Percentiles rank a stretch among this genome's conserved stretches.
Conservation (phyloP, 306 rosid genomes). For the Prunus davidiana region DNA sequence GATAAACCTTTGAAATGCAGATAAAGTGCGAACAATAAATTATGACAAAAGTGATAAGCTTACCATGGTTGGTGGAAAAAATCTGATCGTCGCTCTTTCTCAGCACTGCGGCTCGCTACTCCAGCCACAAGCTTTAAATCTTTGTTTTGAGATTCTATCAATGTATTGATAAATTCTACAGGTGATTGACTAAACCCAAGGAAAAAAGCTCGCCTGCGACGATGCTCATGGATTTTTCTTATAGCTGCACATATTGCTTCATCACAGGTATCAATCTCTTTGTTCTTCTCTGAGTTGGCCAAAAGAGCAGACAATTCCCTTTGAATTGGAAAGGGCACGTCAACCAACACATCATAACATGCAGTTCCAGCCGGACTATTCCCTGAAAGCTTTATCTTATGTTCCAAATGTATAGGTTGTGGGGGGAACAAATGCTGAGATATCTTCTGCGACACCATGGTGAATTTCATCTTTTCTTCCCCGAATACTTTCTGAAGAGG, state of each 20-base stretch:
- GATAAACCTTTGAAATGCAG: background rate
- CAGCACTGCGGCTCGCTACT: conserved; percentile 84
- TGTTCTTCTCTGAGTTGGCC: conserved; percentile 94
- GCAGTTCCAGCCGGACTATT: conserved; percentile 84
- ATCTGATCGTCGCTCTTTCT: conserved; percentile 86
- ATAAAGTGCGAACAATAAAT: background rate
- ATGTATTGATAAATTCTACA: conserved; percentile 83
- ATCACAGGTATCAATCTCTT: conserved; percentile 89
- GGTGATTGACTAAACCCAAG: conserved; percentile 99
- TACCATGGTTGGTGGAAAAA: conserved; percentile 98
- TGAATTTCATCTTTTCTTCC: conserved; percentile 91
- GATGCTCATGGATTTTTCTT: conserved; percentile 93
- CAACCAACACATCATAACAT: conserved; percentile 93
- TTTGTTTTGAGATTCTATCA: conserved; percentile 93
- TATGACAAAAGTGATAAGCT: conserved; percentile 12
- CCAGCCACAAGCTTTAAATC: conserved; percentile 88
- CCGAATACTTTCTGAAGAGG: conserved; percentile 95
- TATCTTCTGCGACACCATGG: conserved; percentile 86
- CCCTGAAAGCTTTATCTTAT: conserved; percentile 88
- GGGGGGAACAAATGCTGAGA: conserved; percentile 91
- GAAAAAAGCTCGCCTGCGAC: conserved; percentile 88
- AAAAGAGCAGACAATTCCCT: conserved; percentile 80
- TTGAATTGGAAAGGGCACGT: conserved; percentile 91
- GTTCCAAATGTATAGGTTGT: conserved; percentile 87
- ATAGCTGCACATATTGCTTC: conserved; percentile 85